Evolutionary conservation across 305 asterid genomes (phyloP).

Genomic region (Fraxinus angustifolia): DNA sequence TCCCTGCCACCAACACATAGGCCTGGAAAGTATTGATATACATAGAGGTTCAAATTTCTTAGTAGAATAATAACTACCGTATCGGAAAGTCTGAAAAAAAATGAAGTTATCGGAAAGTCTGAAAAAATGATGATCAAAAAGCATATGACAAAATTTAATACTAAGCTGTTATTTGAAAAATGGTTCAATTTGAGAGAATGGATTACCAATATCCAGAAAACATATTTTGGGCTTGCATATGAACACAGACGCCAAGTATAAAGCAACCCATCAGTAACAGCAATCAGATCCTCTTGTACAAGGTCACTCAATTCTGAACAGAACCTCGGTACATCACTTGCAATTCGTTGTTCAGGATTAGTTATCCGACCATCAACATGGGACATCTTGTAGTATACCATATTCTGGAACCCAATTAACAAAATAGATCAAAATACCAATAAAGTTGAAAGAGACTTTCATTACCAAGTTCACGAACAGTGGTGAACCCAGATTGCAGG

Average conservation of each 20-base stretch:
- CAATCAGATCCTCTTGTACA: constrained; percentile 92
- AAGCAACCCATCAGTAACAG: constrained; percentile 85
- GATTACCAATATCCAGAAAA: constrained; percentile 87
- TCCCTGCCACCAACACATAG: constrained; percentile 93
- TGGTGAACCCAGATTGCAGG: constrained; percentile 17
- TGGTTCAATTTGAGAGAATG: constrained; percentile 8
- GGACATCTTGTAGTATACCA: constrained; percentile 96
- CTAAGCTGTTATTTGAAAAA: constrained; percentile 17
- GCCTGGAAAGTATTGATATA: constrained; percentile 54
- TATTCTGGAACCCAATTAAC: constrained; percentile 53
- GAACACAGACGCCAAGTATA: constrained; percentile 98
- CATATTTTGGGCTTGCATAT: constrained; percentile 97
- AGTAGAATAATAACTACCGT: constrained; percentile 11
- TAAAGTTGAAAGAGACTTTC: constrained; percentile 7
- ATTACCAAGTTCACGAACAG: constrained; percentile 2
- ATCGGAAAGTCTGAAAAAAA: constrained; percentile 12
- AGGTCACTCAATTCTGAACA: constrained; percentile 98
- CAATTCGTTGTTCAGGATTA: constrained; percentile 94
- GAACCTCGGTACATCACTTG: constrained; percentile 95
- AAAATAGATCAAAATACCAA: constrained; percentile 17
- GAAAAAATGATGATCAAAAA: constrained; percentile 10
- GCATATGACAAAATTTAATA: constrained; percentile 15
- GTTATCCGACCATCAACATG: constrained; percentile 97
- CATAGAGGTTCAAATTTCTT: constrained; percentile 24
- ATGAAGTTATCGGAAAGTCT: constrained; percentile 7